Evolutionary conservation across 192 early-diverging fungal genomes (phyloP).

Genomic region (Chytriomyces hyalinus): DNA sequence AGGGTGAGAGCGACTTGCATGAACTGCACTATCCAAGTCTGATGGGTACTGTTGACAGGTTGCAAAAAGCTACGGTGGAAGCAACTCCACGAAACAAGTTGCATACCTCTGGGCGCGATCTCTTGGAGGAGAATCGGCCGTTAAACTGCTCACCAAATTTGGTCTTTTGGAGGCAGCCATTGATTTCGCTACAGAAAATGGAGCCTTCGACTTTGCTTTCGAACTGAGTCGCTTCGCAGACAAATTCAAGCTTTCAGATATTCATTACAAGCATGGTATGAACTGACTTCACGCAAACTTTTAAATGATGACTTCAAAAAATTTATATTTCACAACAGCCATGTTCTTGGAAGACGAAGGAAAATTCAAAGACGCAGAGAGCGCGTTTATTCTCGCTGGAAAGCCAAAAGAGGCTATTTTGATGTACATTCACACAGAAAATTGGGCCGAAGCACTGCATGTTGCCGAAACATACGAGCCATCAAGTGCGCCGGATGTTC

Average conservation of each 20-base stretch:
- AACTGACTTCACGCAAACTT: neutral
- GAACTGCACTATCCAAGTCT: neutral
- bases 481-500: slow-evolving; percentile 56
- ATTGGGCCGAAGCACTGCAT: slow-evolving; percentile 64
- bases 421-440: slow-evolving; percentile 74
- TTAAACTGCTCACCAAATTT: slow-evolving; percentile 67
- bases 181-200: slow-evolving; percentile 72
- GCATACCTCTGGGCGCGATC: slow-evolving; percentile 72
- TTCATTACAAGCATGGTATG: slow-evolving; percentile 73
- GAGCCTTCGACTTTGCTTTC: slow-evolving; percentile 71
- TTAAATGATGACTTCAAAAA: slow-evolving; percentile 33
- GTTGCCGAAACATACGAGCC: slow-evolving; percentile 69
- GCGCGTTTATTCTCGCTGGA: slow-evolving; percentile 65
- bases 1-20: slow-evolving; percentile 42
- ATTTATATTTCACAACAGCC: neutral
- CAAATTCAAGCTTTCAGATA: slow-evolving; percentile 64
- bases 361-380: slow-evolving; percentile 67
- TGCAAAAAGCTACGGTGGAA: slow-evolving; percentile 63
- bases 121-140: slow-evolving; percentile 66
- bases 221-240: slow-evolving; percentile 66
- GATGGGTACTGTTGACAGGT: slow-evolving; percentile 38
- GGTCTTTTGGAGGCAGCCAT: slow-evolving; percentile 66
- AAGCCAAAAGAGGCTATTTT: slow-evolving; percentile 72
- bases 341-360: slow-evolving; percentile 64
- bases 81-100: slow-evolving; percentile 65